Evolutionary conservation across 2,329 filamentous ascomycete genomes (phyloP).

Genomic region (Phialophora macrospora): DNA sequence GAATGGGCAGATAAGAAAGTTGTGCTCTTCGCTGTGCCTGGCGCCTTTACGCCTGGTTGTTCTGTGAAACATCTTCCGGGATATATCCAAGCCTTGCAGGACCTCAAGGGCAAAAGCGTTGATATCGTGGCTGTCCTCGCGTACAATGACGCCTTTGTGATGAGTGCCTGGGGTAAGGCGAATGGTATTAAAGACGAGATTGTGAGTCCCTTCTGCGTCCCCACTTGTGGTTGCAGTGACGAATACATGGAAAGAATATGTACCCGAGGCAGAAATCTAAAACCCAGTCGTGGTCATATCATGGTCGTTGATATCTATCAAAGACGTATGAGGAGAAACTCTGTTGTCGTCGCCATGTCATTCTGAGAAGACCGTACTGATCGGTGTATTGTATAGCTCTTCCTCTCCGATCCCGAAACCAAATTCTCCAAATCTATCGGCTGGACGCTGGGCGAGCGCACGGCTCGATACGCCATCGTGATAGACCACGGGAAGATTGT

Average conservation of each 20-base stretch:
- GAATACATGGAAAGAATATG: neutral
- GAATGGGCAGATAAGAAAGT: slow-evolving; percentile 74
- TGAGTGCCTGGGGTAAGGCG: slow-evolving; percentile 89
- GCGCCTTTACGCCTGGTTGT: slow-evolving; percentile 87
- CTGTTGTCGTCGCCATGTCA: neutral
- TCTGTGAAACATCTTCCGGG: slow-evolving; percentile 79
- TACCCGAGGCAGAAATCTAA: neutral
- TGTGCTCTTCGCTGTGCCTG: slow-evolving; percentile 70
- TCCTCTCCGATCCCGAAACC: slow-evolving; percentile 73
- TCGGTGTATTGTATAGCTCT: slow-evolving; percentile 57
- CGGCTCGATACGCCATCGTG: slow-evolving; percentile 77
- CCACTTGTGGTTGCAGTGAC: neutral
- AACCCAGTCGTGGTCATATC: neutral
- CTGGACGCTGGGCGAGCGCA: slow-evolving; percentile 76
- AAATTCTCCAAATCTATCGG: slow-evolving; percentile 78
- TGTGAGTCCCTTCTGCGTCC: slow-evolving; percentile 49
- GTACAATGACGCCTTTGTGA: slow-evolving; percentile 84
- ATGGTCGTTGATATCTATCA: slow-evolving; percentile 29
- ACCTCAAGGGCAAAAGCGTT: slow-evolving; percentile 79
- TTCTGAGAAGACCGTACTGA: neutral
- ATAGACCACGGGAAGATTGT: slow-evolving; percentile 81
- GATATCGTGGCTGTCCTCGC: slow-evolving; percentile 82
- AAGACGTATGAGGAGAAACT: neutral
- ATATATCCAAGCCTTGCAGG: slow-evolving; percentile 72
- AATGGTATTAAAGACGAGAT: slow-evolving; percentile 76